Percentiles rank a stretch among this genome's conserved stretches.
Conservation (phyloP, 441 rosid genomes). For the Populus hybrid region DNA sequence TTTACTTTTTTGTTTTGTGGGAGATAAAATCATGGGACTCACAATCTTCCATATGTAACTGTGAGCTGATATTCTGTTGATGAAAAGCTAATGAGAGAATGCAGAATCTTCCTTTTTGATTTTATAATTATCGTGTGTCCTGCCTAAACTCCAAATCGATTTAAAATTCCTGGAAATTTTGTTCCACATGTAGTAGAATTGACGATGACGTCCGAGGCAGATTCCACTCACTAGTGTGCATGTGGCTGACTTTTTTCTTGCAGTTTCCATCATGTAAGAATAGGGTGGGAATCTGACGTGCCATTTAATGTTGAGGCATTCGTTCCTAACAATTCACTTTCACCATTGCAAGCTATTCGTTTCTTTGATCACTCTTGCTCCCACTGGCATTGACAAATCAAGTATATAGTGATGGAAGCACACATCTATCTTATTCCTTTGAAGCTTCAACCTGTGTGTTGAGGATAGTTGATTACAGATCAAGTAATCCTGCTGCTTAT, state of each 20-base stretch:
- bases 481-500: too few relatives aligned
- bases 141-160: neutral
- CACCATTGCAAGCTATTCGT: neutral
- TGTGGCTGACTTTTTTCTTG: neutral
- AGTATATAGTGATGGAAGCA: neutral
- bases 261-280: neutral
- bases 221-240: neutral
- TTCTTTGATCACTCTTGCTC: neutral
- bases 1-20: neutral
- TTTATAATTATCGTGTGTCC: neutral
- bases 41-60: neutral
- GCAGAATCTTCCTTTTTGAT: neutral
- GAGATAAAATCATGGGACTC: neutral
- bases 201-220: neutral
- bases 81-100: conserved; percentile 2
- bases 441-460: neutral
- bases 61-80: conserved; percentile 4
- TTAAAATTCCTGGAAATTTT: neutral
- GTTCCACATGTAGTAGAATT: neutral
- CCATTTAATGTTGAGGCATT: neutral
- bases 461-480: neutral
- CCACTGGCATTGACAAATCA: neutral
- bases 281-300: neutral
- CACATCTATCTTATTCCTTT: neutral
- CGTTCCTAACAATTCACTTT: neutral